A percentile compares a stretch with the other conserved stretches of the same genome.
Conservation (phyloP, 2,329 filamentous ascomycete species). For the Pseudocercospora musae region DNA sequence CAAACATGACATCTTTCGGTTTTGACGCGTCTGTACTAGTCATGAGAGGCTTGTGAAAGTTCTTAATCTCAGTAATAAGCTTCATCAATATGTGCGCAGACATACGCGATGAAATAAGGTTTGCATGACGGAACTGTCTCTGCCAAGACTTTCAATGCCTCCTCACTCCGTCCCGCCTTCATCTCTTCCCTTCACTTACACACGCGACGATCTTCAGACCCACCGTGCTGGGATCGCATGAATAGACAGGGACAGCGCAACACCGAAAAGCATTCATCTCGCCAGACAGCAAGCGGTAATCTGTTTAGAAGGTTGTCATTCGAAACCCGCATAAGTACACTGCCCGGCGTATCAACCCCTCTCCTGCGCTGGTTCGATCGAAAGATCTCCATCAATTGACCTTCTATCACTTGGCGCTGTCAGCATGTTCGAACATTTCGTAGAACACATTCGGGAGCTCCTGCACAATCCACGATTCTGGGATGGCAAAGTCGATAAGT, state of each 20-base stretch:
- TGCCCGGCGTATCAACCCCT: neutral
- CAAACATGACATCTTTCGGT: conserved; percentile 66
- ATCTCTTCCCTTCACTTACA: neutral
- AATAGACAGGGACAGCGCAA: neutral
- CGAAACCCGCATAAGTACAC: neutral
- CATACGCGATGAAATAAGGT: neutral
- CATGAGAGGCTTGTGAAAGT: conserved; percentile 52
- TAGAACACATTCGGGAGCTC: conserved; percentile 1
- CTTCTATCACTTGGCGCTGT: neutral
- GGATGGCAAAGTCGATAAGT: conserved; percentile 10
- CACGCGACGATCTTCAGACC: neutral
- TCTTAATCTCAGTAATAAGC: conserved; percentile 70
- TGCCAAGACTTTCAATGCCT: neutral
- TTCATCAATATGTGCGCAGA: no score
- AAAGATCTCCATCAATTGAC: neutral
- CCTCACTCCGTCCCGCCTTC: conserved; percentile 1
- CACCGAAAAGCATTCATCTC: neutral
- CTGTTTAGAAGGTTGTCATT: neutral
- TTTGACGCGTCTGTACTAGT: conserved; percentile 38
- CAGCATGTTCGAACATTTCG: neutral
- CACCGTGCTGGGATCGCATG: neutral
- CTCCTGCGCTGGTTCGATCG: neutral
- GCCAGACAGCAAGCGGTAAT: neutral
- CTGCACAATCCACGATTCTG: conserved; percentile 2
- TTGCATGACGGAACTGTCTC: neutral